A percentile compares a stretch with the other conserved stretches of the same genome.
phyloP scores from a whole-genome alignment of 139 green algal genomes.

The Chlamydomonas sp. region DNA sequence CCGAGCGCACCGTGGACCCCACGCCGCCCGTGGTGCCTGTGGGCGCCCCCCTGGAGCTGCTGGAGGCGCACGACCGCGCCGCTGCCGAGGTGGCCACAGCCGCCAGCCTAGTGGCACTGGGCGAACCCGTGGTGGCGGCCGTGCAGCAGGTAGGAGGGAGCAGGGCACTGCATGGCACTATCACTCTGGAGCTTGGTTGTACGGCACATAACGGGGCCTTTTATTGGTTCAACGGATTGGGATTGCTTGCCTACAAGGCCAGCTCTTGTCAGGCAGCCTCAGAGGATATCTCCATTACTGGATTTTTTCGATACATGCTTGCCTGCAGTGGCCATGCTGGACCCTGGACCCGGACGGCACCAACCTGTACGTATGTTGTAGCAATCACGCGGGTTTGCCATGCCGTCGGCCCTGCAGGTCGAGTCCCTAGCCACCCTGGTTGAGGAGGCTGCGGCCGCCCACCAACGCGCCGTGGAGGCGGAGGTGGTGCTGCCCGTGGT shows the following conservation, averaged over 20 bases:
- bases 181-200: background rate
- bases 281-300: no score
- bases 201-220: background rate
- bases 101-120: slow-evolving; percentile 31
- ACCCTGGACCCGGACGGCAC: background rate
- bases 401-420: slow-evolving; percentile 1
- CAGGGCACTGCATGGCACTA: background rate
- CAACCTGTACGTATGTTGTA: background rate
- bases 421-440: slow-evolving; percentile 8
- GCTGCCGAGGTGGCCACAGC: slow-evolving; percentile 33
- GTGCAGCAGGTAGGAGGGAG: slow-evolving; percentile 13
- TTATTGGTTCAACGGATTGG: no score
- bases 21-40: slow-evolving; percentile 32
- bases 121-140: slow-evolving; percentile 33
- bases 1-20: slow-evolving; percentile 25
- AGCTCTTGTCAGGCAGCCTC: no score
- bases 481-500: slow-evolving; percentile 19
- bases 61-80: slow-evolving; percentile 33
- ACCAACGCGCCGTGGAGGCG: background rate
- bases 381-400: background rate
- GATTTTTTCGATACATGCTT: no score
- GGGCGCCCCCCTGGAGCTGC: background rate
- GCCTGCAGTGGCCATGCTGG: no score
- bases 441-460: background rate
- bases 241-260: no score